These are phyloP conservation scores for Fusarium hostae DNA, from an alignment of 2,329 filamentous ascomycete genomes.

Conservation along the genomic window DNA sequence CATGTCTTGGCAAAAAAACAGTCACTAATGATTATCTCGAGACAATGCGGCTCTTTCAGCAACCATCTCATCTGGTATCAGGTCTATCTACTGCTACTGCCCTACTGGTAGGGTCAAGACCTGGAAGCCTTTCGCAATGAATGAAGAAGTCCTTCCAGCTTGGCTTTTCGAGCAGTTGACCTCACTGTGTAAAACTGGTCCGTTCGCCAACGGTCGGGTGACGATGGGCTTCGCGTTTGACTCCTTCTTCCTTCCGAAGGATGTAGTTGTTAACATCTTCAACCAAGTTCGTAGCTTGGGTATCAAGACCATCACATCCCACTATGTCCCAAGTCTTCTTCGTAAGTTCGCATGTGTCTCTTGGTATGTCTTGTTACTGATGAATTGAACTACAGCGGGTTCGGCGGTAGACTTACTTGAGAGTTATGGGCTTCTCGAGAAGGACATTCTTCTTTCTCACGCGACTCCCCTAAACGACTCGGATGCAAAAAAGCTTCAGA, in stretches of 20 bases:
- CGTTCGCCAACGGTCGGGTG: neutral
- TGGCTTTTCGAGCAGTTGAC: neutral
- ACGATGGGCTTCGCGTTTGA: constrained; percentile 19
- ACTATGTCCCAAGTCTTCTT: neutral
- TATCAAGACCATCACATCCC: constrained; percentile 13
- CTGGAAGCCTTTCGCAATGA: constrained; percentile 5
- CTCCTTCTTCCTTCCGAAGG: constrained; percentile 12
- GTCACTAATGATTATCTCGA: fast-evolving
- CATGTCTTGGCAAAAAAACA: fast-evolving
- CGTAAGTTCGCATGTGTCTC: neutral
- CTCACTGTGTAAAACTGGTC: neutral
- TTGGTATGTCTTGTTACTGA: fast-evolving
- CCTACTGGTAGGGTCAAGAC: neutral
- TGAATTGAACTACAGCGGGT: neutral
- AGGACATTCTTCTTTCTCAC: constrained; percentile 15
- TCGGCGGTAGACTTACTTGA: neutral
- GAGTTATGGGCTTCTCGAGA: neutral
- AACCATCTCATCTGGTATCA: constrained; percentile 5
- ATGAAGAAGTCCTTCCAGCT: neutral
- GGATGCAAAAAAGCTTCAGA: neutral
- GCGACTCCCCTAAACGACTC: constrained; percentile 5
- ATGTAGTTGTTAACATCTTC: neutral
- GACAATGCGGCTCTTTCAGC: constrained; percentile 3
- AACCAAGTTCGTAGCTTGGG: neutral
- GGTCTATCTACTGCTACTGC: constrained; percentile 14